Conservation (phyloP, 176 grass and related monocot species). For the Eragrostis nindensis region DNA sequence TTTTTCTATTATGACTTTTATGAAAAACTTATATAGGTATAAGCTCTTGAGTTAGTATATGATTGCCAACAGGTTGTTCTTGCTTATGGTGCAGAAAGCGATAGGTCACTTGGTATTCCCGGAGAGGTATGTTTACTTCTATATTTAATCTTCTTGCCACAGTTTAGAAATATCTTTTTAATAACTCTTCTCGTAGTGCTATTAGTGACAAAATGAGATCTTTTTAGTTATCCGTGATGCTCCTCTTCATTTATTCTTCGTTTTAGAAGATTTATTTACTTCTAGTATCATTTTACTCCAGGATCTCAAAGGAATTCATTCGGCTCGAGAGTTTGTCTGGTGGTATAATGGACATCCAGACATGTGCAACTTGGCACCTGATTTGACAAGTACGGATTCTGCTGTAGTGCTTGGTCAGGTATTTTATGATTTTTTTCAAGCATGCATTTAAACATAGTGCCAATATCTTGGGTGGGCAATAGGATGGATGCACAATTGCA, state of each 20-base stretch:
- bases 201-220: not conserved
- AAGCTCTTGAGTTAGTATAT: conserved; percentile 7
- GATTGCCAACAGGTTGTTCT: conserved; percentile 70
- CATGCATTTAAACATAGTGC: not conserved
- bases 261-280: conserved; percentile 11
- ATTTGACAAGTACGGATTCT: conserved; percentile 72
- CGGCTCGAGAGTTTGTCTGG: conserved; percentile 92
- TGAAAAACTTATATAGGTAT: not conserved
- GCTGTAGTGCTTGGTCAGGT: conserved; percentile 91
- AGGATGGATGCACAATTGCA: not conserved
- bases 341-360: conserved; percentile 98
- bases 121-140: conserved; percentile 62
- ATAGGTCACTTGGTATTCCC: conserved; percentile 74
- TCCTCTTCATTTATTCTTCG: not conserved
- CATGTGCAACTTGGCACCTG: conserved; percentile 56
- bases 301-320: conserved; percentile 85
- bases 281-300: conserved; percentile 38
- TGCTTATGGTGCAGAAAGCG: conserved; percentile 97
- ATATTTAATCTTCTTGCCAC: not conserved
- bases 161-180: not conserved
- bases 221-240: no score
- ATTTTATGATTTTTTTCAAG: conserved; percentile 32
- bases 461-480: not conserved
- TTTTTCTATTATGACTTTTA: conserved; percentile 9
- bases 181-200: conserved; percentile 10